Conservation (phyloP, 106 monocot species). For the Dioscorea dumetorum region DNA sequence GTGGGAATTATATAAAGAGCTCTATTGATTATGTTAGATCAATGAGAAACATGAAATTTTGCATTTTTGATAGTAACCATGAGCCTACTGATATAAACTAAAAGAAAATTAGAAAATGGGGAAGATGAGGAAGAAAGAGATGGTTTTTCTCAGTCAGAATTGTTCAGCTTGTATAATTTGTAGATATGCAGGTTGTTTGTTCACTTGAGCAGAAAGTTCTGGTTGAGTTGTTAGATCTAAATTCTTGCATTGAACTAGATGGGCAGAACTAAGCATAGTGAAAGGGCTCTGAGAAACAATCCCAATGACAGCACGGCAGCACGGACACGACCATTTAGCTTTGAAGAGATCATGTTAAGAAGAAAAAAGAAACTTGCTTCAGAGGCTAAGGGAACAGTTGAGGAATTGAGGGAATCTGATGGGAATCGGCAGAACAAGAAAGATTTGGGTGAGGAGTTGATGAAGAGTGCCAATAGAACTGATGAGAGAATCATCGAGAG, state of each 20-base stretch:
- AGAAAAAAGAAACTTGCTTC: constrained; percentile 46
- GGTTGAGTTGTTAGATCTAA: background rate
- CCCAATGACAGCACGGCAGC: constrained; percentile 67
- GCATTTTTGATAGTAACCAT: no score
- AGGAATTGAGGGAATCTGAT: constrained; percentile 11
- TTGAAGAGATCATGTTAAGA: constrained; percentile 69
- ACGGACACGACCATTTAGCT: constrained; percentile 72
- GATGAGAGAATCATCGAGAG: constrained; percentile 21
- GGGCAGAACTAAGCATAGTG: constrained; percentile 29
- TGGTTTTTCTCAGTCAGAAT: no score
- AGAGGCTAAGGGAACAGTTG: constrained; percentile 13
- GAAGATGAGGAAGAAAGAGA: no score
- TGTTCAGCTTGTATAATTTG: no score
- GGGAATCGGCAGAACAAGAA: constrained; percentile 1
- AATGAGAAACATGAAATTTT: no score
- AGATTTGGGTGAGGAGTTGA: constrained; percentile 1
- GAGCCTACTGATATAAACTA: no score
- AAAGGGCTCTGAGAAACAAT: constrained; percentile 18
- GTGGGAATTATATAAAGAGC: no score
- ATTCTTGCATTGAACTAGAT: constrained; percentile 25
- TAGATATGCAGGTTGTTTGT: no score
- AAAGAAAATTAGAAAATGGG: no score
- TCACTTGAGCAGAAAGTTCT: no score
- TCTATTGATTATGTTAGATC: no score
- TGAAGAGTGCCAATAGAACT: constrained; percentile 15